Base-by-base conservation (phyloP, 139 green algal genomes). In the Dunaliella primolecta region DNA sequence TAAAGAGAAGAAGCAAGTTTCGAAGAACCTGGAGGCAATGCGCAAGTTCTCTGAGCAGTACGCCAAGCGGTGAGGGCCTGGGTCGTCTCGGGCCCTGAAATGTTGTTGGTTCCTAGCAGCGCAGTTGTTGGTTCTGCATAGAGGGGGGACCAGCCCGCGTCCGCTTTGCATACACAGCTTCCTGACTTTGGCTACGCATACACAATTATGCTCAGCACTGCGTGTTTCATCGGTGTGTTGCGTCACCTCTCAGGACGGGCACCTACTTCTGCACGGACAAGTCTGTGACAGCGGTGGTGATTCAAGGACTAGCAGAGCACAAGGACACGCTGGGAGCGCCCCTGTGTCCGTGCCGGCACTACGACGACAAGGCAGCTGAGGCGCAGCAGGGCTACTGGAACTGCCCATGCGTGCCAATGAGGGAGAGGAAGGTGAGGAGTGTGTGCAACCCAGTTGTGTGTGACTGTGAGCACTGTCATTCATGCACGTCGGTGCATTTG, bases 201-300 rank as follows among this genome's bases (percentile, higher is more conserved):
- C n/a, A n/a, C n/a, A n/a, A n/a, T n/a, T n/a, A n/a, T n/a, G n/a
- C n/a, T n/a, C n/a, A n/a, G n/a, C n/a, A n/a, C n/a, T n/a, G n/a
- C n/a, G n/a, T n/a, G n/a, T n/a, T n/a, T n/a, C n/a, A n/a, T n/a
- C n/a, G n/a, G n/a, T n/a, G n/a, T n/a, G n/a, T n/a, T n/a, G n/a
- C n/a, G n/a, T n/a, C n/a, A n/a, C n/a, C n/a, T n/a, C n/a, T n/a
- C 88, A 98, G 96, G 87, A 95, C 90, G 20, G 93, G 89, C 23
- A 99, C 97, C 1, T 98, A 97, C 79, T 99, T 99, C 90, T 99
- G 97, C 90, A 88, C 97, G 74, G 97, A 99, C 87, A 98, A 98
- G 83, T 97, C 94, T 3, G 97, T 99, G 3, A 99, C 97, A 20
- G 96, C 97, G 0, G 97, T 99, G 0, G 97, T 99, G 3, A 99